Evolutionary conservation across 2,329 filamentous ascomycete genomes (phyloP).

Genomic region (Fusarium newnesense): DNA sequence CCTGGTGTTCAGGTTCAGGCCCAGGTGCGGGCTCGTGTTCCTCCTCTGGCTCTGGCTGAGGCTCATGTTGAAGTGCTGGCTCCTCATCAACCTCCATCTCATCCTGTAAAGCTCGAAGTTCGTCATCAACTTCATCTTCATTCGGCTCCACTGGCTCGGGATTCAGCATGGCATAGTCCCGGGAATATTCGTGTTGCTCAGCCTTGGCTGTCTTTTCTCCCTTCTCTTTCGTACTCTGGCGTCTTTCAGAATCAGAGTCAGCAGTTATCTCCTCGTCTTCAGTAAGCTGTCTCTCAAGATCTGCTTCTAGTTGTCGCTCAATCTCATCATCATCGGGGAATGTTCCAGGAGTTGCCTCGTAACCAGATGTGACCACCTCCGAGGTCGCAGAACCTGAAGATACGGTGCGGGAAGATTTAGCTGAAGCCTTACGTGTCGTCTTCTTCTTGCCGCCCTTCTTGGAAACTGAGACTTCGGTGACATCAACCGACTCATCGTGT

Average conservation of each 20-base stretch:
- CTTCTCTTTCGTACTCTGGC: constrained; percentile 47
- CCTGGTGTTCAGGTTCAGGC: constrained; percentile 44
- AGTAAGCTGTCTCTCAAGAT: constrained; percentile 66
- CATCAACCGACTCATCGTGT: constrained; percentile 52
- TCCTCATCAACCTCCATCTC: constrained; percentile 57
- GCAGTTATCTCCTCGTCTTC: constrained; percentile 63
- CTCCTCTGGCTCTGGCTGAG: constrained; percentile 17
- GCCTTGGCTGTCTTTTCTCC: constrained; percentile 44
- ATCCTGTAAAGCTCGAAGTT: constrained; percentile 60
- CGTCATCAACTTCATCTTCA: constrained; percentile 62
- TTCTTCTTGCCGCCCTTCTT: constrained; percentile 51
- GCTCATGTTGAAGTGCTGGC: constrained; percentile 10
- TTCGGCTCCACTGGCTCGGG: constrained; percentile 56
- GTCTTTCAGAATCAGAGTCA: constrained; percentile 58
- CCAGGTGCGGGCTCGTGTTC: background rate
- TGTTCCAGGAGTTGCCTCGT: constrained; percentile 51
- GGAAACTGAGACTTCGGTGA: constrained; percentile 50
- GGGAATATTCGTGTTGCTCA: constrained; percentile 45
- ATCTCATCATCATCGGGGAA: constrained; percentile 72
- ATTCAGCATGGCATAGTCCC: constrained; percentile 64
- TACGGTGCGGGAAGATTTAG: constrained; percentile 48
- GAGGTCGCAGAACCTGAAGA: constrained; percentile 65
- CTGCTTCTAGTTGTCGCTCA: constrained; percentile 72
- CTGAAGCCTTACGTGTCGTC: constrained; percentile 53
- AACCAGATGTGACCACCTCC: constrained; percentile 61